Base-by-base conservation (phyloP, 352 stramenopile species). In the Phytophthora pinifolia region DNA sequence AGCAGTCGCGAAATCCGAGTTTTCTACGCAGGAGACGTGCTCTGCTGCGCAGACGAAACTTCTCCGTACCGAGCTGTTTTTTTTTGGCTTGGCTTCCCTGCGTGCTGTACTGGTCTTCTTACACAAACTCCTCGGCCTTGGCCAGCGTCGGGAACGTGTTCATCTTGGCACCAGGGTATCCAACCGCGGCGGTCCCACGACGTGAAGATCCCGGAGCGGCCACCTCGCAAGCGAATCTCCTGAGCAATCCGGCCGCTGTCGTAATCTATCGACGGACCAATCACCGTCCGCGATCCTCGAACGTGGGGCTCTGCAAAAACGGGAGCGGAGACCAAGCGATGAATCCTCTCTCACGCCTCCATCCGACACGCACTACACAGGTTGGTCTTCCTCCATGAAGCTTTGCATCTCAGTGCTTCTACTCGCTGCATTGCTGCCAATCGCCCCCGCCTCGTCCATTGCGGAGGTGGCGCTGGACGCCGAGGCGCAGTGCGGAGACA, bases 111-210 rank as follows among this genome's bases (percentile, higher is more conserved):
- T 15, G 46, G 14, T 37, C 32, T 13, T 47, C 22, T 18, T 45
- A 47, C 12, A 88, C 27, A 18, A 82, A 83, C 10, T 52, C 33
- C 13, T 82, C 43, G 5, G 74, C 78, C 35, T 89, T 56, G 6
- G 34, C 25, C 25, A 71, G 18, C 12, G 67, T 83, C 32, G 68
- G 43, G 43, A 90, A 88, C 49, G 78, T 85, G 33, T 76, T 70
- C 34, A 65, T 78, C 29, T 60, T 58, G 30, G 76, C 78, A 22
- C 70, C 70, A 9, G 62, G 56, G 15, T 30, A 61, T n/a, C 50
- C 43, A 44, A 55, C 15, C 6, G 30, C 52, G 8, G 58, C 46
- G 37, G 20, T 20, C 46, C 42, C 20, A 38, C 15, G 58, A 66
- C 10, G 50, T 62, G 36, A 67, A 71, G 9, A 67, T 51, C 2